Base-by-base conservation (phyloP, 2,329 filamentous ascomycete species). In the Fusarium lyarnte region DNA sequence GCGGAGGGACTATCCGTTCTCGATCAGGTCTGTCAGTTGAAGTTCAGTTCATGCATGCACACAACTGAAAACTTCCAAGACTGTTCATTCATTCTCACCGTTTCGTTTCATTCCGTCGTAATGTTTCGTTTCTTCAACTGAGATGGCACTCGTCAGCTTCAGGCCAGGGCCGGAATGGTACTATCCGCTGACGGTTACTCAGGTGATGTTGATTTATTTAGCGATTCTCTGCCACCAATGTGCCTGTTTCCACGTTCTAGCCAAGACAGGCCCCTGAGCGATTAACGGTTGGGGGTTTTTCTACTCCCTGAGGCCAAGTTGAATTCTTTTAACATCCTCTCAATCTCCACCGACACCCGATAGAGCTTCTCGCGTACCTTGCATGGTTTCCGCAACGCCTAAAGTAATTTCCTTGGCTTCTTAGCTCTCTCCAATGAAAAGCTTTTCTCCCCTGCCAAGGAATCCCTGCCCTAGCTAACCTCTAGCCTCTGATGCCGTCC, bases 391-490 rank as follows among this genome's bases (percentile, higher is more conserved):
- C 33, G n/a, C 23, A 21, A 12, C 13, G 21, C 35, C 33, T 43
- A 38, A 43, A 33, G 43, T 47, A 74, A 73, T 71, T 72, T 63
- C 55, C 55, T 58, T 36, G 31, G 36, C 38, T 46, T 46, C 39
- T 42, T 19, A 41, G 8, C 33, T 29, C n/a, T 25, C 21, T 52
- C 73, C 69, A 76, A 74, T 74, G 17, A 51, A 10, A 42, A 19
- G 8, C 25, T 12, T 13, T 47, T 11, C 9, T 65, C 66, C 74
- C 73, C 74, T 76, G 74, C 73, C 73, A 76, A 77, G 74, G 64
- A 36, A 63, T 63, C 49, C 52, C 21, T 52, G 35, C 45, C 57
- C 21, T 17, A 25, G 31, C 51, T 58, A 51, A 38, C 42, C 61
- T 55, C 43, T 58, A 51, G 43, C 42, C 21, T 45, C 23, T 57